Base-by-base conservation (phyloP, 495 filamentous ascomycete genomes). In the Echria macrotheca region DNA sequence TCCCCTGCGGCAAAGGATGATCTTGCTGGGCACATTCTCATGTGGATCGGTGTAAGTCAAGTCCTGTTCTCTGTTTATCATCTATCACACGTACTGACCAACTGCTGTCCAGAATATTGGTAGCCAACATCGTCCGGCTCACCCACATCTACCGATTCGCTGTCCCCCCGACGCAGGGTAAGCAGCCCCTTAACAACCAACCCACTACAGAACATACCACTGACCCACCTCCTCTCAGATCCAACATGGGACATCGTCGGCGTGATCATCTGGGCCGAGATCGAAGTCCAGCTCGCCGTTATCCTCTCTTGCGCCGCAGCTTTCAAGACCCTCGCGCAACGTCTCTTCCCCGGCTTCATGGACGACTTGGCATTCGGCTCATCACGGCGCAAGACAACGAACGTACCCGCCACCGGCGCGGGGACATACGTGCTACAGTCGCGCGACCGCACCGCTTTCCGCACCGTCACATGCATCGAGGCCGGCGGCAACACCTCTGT, bases 11-110 rank as follows among this genome's bases (percentile, higher is more conserved):
- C 49, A 52, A 40, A 49, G 53, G 22, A 1, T 55, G 19, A 43
- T 35, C 24, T 17, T 58, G 22, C 49, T 42, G n/a, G 40, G 22
- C 17, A 47, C 52, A 1, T 57, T 57, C 32, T 23, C 37, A 19
- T 41, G 51, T 51, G 64, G 64, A 15, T 46, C 51, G 1, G 51
- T 53, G 54, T 57, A 42, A 47, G 54, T 50, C 17, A n/a, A 26
- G 23, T 21, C 33, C 37, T 40, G 6, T 19, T 14, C 23, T 5
- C 14, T 32, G 8, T 42, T 2, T 1, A 11, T 43, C 29, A 45
- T 44, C 47, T 12, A 53, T 32, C 9, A 53, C 46, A n/a, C n/a
- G n/a, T n/a, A n/a, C n/a, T n/a, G n/a, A n/a, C n/a, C n/a, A n/a
- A n/a, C 39, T 44, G 2, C 1, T 42, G 14, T 6, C 36, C 8